phyloP scores from a whole-genome alignment of 306 rosid genomes.

The Sicyos edulis region DNA sequence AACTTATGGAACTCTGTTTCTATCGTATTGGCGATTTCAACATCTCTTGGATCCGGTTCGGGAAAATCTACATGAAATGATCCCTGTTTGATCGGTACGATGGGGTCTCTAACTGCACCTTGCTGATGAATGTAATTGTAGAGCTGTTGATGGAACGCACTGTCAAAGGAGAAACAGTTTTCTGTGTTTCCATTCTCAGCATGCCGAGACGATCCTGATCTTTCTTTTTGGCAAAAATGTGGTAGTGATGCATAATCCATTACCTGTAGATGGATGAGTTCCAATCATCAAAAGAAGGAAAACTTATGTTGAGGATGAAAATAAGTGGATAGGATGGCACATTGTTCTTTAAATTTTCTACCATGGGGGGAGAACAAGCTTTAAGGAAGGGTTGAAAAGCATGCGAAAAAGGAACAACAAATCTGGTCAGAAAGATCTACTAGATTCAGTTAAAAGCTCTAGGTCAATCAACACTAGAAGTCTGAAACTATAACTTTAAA shows the following conservation, averaged over 20 bases:
- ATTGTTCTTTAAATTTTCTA: not conserved
- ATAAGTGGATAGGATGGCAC: not conserved
- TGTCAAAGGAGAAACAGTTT: constrained; percentile 67
- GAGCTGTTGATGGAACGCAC: constrained; percentile 71
- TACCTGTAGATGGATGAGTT: constrained; percentile 38
- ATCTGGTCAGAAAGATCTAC: not conserved
- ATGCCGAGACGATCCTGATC: constrained; percentile 61
- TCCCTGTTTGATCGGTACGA: constrained; percentile 48
- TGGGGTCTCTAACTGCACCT: constrained; percentile 39
- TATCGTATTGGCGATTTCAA: constrained; percentile 52
- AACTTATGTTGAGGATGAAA: not conserved
- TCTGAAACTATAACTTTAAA: not conserved
- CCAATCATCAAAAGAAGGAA: not conserved
- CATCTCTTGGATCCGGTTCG: constrained; percentile 60
- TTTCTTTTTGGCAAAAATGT: constrained; percentile 71
- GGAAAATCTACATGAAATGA: constrained; percentile 78
- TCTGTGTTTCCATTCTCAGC: constrained; percentile 29
- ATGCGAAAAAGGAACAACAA: not conserved
- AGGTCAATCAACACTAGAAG: not conserved
- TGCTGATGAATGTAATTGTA: constrained; percentile 48
- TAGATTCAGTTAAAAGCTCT: not conserved
- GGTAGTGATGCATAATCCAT: constrained; percentile 88
- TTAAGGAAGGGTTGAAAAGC: not conserved
- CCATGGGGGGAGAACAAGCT: not conserved
- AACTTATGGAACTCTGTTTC: constrained; percentile 64